Evolutionary conservation across 768 basidiomycete genomes (phyloP), one percentile per base, ranked within the genome.

Genomic region (Tylopilus sp.): DNA sequence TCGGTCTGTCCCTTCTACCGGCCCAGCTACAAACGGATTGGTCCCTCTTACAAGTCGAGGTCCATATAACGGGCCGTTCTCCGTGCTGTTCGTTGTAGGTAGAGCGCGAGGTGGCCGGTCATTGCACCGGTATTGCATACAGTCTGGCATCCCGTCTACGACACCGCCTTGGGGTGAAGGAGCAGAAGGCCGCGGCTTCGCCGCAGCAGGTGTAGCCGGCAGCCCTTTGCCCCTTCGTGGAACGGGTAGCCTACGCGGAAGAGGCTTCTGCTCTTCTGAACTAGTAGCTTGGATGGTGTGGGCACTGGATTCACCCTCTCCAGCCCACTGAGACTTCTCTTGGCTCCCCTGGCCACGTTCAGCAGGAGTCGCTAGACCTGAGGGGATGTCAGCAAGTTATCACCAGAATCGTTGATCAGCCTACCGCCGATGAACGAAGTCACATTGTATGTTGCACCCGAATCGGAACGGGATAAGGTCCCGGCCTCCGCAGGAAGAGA

Each of bases 391-490:
- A 61, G 45, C 40, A 22, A 23, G 10, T 2, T 18, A 23, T 11
- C 25, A 28, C 48, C 31, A 39, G 40, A 30, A 35, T 4, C 20
- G 9, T 35, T 5, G 30, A 57, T 46, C 20, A 26, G 57, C 77
- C 52, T 51, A 77, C 78, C 65, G 39, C 70, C 81, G 56, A 88
- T 85, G 61, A 88, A 88, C 1, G 86, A 88, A 15, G 86, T 88
- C 18, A 88, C 83, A 51, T 88, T 86, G 59, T 81, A 86, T 51
- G 77, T 83, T 13, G 71, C 80, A 11, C 61, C 67, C n/a, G 81
- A 79, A 40, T 72, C 68, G 43, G 67, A 61, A 49, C 69, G 65
- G 20, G 56, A 47, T 39, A 44, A 41, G 38, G 54, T 56, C 35
- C 57, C 55, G 10, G 58, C 53, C n/a, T 56, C 50, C 3, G 40